Evolutionary conservation across 805 yeast species (phyloP).

Genomic region (Yarrowia sp.): DNA sequence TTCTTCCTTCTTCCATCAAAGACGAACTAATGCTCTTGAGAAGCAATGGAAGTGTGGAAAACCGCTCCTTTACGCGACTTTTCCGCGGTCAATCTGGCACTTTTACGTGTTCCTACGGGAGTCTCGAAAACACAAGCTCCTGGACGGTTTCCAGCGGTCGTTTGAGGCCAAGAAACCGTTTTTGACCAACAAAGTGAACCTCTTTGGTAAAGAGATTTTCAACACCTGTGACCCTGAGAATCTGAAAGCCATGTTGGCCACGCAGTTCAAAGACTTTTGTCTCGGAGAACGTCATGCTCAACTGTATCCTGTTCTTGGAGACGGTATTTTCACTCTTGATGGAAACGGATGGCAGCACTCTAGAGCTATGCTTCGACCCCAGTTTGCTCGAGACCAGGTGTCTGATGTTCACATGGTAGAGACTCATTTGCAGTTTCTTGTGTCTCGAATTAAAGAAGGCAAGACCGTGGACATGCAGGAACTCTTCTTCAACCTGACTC

Average conservation of each 20-base stretch:
- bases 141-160: constrained; percentile 21
- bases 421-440: constrained; percentile 45
- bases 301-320: constrained; percentile 48
- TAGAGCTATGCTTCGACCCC: constrained; percentile 51
- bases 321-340: constrained; percentile 51
- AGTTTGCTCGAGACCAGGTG: constrained; percentile 49
- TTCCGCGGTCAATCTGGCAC: constrained; percentile 10
- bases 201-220: constrained; percentile 29
- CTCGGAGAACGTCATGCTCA: constrained; percentile 46
- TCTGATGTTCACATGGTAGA: constrained; percentile 45
- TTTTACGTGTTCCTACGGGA: constrained; percentile 24
- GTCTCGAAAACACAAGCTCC: constrained; percentile 30
- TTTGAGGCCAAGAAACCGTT: constrained; percentile 15
- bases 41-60: constrained; percentile 28
- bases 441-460: neutral
- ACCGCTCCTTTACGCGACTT: neutral
- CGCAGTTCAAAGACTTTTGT: constrained; percentile 48
- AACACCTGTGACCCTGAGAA: constrained; percentile 50
- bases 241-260: constrained; percentile 49
- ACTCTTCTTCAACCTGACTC: constrained; percentile 48
- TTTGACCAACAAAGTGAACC: constrained; percentile 31
- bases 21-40: constrained; percentile 5
- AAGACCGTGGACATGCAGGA: constrained; percentile 45
- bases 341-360: constrained; percentile 52
- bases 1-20: neutral